phyloP scores from a whole-genome alignment of 768 basidiomycete genomes.

The Crepidotus variabilis region DNA sequence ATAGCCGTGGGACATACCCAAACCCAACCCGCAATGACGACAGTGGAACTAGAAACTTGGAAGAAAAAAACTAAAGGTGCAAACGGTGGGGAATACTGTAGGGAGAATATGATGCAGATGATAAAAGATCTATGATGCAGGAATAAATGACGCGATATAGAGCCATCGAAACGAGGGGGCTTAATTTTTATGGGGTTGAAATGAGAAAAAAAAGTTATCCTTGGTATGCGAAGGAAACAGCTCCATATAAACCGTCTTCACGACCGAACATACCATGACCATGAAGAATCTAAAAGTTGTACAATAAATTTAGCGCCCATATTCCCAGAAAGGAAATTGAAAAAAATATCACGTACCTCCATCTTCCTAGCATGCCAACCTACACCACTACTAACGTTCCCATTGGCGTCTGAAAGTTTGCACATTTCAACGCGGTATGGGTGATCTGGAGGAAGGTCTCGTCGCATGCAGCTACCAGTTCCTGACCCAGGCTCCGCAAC shows the following conservation, averaged over 20 bases:
- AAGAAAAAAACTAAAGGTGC: too few relatives aligned
- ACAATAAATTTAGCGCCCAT: conserved; percentile 1
- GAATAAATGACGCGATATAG: too few relatives aligned
- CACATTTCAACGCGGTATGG: conserved; percentile 70
- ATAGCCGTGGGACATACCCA: too few relatives aligned
- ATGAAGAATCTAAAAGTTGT: conserved; percentile 59
- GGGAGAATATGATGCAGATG: too few relatives aligned
- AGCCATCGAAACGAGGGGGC: too few relatives aligned
- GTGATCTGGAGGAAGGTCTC: conserved; percentile 59
- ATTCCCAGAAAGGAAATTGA: not conserved
- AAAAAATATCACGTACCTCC: conserved; percentile 69
- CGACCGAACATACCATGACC: conserved; percentile 89
- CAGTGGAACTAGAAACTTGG: too few relatives aligned
- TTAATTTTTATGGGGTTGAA: too few relatives aligned
- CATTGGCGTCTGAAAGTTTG: conserved; percentile 72
- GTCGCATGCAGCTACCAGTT: conserved; percentile 43
- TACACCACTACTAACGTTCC: conserved; percentile 85
- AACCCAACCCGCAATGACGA: too few relatives aligned
- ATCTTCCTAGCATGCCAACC: conserved; percentile 98
- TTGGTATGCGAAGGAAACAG: conserved; percentile 92
- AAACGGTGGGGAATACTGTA: too few relatives aligned
- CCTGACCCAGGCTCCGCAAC: conserved; percentile 38
- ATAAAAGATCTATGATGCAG: too few relatives aligned
- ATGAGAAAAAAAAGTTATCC: conserved; percentile 45
- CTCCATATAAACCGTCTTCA: conserved; percentile 92